Evolutionary conservation across 1,284 basidiomycete genomes (phyloP).

Genomic region (Schizopora paradoxa): DNA sequence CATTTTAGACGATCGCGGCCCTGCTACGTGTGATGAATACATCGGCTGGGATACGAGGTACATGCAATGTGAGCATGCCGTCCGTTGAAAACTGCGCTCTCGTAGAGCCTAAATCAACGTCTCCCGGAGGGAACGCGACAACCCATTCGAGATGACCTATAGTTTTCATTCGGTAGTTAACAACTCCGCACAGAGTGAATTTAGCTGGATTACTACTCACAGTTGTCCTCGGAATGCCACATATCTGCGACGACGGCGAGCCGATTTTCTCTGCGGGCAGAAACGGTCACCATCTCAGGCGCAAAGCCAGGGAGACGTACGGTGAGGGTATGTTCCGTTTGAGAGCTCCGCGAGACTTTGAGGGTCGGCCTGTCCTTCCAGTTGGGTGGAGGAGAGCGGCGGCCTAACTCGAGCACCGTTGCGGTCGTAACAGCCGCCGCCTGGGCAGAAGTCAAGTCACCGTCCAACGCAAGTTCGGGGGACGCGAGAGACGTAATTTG

Average conservation of each 20-base stretch:
- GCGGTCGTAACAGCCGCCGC: constrained; percentile 8
- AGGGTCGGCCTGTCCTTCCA: constrained; percentile 6
- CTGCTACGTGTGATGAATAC: constrained; percentile 4
- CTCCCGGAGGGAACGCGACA: constrained; percentile 25
- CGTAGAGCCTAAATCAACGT: constrained; percentile 26
- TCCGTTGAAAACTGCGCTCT: constrained; percentile 22
- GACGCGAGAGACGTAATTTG: too few relatives aligned
- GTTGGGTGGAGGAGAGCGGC: constrained; percentile 15
- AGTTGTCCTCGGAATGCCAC: constrained; percentile 26
- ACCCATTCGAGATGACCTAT: constrained; percentile 29
- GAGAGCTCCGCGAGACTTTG: constrained; percentile 1
- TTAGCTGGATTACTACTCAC: constrained; percentile 20
- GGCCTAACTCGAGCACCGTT: constrained; percentile 10
- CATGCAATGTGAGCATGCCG: constrained; percentile 24
- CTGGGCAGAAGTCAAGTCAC: constrained; percentile 1
- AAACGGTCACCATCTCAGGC: constrained; percentile 18
- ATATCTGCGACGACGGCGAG: constrained; percentile 27
- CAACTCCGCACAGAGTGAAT: neutral
- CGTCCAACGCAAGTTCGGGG: too few relatives aligned
- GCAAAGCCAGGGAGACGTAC: constrained; percentile 14
- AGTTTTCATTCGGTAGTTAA: neutral
- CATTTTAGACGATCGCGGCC: too few relatives aligned
- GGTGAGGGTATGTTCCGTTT: constrained; percentile 14
- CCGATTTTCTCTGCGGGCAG: constrained; percentile 24
- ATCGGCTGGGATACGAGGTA: constrained; percentile 11